A percentile compares a stretch with the other conserved stretches of the same genome.
Evolutionary conservation across 306 rosid species (phyloP).

Genomic region (Vigna trinervia): DNA sequence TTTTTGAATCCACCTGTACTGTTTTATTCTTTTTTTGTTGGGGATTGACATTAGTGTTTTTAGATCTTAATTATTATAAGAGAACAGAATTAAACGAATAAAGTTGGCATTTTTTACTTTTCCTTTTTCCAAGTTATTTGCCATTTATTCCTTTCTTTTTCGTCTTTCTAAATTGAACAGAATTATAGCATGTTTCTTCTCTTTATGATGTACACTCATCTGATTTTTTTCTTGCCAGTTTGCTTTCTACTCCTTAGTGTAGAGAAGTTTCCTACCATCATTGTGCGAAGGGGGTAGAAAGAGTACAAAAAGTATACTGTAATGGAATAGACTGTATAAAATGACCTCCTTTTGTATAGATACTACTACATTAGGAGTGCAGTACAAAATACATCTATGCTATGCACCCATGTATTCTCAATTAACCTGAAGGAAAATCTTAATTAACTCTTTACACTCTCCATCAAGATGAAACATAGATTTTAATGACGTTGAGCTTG

Average conservation of each 20-base stretch:
- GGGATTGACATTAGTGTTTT: no score
- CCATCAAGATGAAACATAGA: neutral
- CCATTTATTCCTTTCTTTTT: neutral
- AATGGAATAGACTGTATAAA: neutral
- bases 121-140: neutral
- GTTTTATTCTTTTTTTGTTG: no score
- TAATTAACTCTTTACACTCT: neutral
- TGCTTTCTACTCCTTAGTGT: no score
- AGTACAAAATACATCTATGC: neutral
- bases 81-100: neutral
- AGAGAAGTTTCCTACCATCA: no score
- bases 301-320: neutral
- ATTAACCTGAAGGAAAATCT: neutral
- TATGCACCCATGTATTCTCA: neutral
- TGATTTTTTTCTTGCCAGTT: no score
- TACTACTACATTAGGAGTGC: neutral
- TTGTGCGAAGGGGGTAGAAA: no score
- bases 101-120: neutral
- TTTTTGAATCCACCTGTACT: no score
- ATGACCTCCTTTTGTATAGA: neutral
- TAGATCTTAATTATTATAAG: neutral
- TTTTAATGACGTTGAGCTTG: neutral
- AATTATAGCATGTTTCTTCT: neutral
- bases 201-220: neutral
- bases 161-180: neutral